Conservation (phyloP, 768 basidiomycete species). For the Artomyces pyxidatus region DNA sequence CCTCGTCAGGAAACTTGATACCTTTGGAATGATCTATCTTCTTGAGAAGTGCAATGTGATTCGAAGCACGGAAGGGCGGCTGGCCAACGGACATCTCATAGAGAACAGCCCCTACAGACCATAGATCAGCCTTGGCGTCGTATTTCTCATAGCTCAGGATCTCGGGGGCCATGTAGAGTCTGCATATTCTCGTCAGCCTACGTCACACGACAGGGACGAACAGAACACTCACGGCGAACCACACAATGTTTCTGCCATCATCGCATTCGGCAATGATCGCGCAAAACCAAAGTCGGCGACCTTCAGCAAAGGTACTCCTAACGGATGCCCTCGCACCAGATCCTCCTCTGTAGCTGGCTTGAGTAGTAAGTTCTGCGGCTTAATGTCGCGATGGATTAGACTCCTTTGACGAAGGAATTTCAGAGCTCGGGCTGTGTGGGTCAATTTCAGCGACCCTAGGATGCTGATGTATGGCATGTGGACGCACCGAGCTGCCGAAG, state of each 20-base stretch:
- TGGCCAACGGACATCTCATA: conserved; percentile 93
- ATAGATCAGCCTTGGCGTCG: conserved; percentile 94
- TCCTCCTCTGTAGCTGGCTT: conserved; percentile 77
- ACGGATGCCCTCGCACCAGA: conserved; percentile 77
- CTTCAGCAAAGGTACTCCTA: conserved; percentile 91
- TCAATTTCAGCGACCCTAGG: background rate
- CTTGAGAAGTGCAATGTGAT: conserved; percentile 91
- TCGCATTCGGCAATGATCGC: conserved; percentile 79
- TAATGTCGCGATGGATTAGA: conserved; percentile 95
- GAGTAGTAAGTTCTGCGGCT: conserved; percentile 94
- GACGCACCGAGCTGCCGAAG: conserved; percentile 77
- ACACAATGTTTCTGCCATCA: conserved; percentile 96
- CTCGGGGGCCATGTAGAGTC: conserved; percentile 98
- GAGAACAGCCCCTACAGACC: conserved; percentile 96
- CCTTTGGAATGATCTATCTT: conserved; percentile 89
- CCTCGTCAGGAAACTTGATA: conserved; percentile 92
- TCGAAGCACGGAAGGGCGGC: conserved; percentile 91
- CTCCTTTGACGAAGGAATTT: conserved; percentile 86
- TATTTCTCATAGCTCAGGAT: conserved; percentile 96
- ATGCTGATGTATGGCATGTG: background rate
- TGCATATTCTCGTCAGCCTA: no score
- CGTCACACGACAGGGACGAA: no score
- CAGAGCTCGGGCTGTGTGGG: conserved; percentile 74
- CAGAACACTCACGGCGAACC: conserved; percentile 88
- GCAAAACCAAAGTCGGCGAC: conserved; percentile 99